Base-by-base conservation (phyloP, 345 rosid genomes). In the Carallia pectinifolia region DNA sequence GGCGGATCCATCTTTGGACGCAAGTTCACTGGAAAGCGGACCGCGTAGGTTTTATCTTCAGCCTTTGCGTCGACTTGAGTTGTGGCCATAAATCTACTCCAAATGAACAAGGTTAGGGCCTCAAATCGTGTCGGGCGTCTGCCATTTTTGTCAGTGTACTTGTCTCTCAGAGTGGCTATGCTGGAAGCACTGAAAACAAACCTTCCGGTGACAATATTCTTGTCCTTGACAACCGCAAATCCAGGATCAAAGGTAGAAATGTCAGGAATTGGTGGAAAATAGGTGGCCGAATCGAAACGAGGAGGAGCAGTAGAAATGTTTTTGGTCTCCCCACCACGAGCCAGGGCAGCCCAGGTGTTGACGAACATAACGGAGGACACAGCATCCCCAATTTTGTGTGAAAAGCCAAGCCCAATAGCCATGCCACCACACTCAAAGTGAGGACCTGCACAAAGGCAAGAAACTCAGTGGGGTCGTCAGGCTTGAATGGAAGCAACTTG, bases 231-330 rank as follows among this genome's bases (percentile, higher is more conserved):
- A 50, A 72, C 76, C 48, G 78, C 81, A 2, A 65, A 69, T 18
- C 62, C 39, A 29, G 72, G 37, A 18, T 50, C 5, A 50, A 50
- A 50, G 17, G 12, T 50, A 1, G 64, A 66, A 5, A 77, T 5
- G 31, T 80, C 80, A 23, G 23, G 23, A 36, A 56, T 68, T 0
- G 85, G 84, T 10, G 91, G 91, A 60, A 89, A 83, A 53, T 80
- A 58, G 3, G 60, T 54, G 7, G 82, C 77, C 4, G 80, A 78
- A 5, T 10, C 53, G 18, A 50, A 18, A 50, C 12, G 23, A 23
- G 23, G 53, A 13, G 53, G 36, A 23, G 23, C 23, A 23, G 23
- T 23, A 23, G 23, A 23, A 23, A 23, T 29, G 2, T 23, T 47
- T 58, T 19, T 15, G 10, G 10, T 48, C 1, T 52, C 56, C 1